These are phyloP conservation scores for Globisporangium acanthophoron DNA, from an alignment of 352 stramenopile genomes.

Conservation along the genomic window DNA sequence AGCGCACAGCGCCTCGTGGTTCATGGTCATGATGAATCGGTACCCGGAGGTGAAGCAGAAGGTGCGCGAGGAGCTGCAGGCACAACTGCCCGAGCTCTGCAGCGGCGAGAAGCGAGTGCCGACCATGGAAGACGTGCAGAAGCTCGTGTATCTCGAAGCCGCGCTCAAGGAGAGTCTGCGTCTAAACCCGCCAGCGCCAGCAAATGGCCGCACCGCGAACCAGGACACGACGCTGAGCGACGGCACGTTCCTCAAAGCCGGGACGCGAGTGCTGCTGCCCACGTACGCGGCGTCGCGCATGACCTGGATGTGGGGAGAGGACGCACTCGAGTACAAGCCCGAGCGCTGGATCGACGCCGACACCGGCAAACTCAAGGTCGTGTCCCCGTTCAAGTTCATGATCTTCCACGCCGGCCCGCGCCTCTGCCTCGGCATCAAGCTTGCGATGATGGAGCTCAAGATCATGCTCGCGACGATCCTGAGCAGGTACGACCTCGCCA, in stretches of 20 bases:
- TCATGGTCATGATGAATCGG: constrained; percentile 69
- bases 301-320: constrained; percentile 47
- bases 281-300: constrained; percentile 55
- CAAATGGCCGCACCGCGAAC: constrained; percentile 39
- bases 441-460: constrained; percentile 63
- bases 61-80: constrained; percentile 46
- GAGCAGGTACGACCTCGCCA: constrained; percentile 28
- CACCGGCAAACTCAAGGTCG: constrained; percentile 21
- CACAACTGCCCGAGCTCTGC: constrained; percentile 31
- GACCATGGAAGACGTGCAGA: constrained; percentile 36
- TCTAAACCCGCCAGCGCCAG: constrained; percentile 49
- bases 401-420: constrained; percentile 62
- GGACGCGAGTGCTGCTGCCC: constrained; percentile 45
- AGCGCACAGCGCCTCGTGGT: constrained; percentile 51
- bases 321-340: constrained; percentile 57
- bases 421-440: constrained; percentile 49
- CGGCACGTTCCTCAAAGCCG: constrained; percentile 46
- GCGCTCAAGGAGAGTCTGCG: constrained; percentile 62
- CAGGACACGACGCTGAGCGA: constrained; percentile 54
- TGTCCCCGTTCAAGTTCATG: constrained; percentile 65
- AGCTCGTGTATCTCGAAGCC: constrained; percentile 61
- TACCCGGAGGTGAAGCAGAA: constrained; percentile 34
- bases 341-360: constrained; percentile 58
- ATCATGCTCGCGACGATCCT: constrained; percentile 37
- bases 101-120: constrained; percentile 12